These are phyloP conservation scores for Chamaecrista fasciculata DNA, from an alignment of 306 rosid genomes.

Conservation along the genomic window DNA sequence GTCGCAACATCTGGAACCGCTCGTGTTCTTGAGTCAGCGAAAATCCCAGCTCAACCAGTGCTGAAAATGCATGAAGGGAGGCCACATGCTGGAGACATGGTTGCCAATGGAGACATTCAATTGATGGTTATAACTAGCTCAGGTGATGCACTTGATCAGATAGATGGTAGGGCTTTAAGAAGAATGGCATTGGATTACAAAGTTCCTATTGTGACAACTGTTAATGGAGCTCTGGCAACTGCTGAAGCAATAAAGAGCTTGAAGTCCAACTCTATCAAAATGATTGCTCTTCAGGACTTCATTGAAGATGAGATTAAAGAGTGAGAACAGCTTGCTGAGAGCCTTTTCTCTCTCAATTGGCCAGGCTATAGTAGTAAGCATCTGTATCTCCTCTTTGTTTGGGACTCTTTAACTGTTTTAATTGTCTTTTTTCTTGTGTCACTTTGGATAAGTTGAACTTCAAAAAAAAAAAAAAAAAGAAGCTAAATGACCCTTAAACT, in stretches of 20 bases:
- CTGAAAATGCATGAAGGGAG: constrained; percentile 94
- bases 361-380: constrained; percentile 39
- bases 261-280: constrained; percentile 59
- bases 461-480: no score
- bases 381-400: constrained; percentile 25
- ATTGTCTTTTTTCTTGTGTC: background rate
- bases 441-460: background rate
- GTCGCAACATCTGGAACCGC: constrained; percentile 95
- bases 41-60: constrained; percentile 68
- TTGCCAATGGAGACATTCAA: constrained; percentile 91
- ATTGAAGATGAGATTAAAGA: constrained; percentile 34
- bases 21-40: constrained; percentile 54
- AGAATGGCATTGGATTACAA: constrained; percentile 88
- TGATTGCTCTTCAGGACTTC: constrained; percentile 97
- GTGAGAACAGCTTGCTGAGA: constrained; percentile 42
- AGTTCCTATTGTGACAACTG: constrained; percentile 88
- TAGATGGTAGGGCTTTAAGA: constrained; percentile 83
- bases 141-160: constrained; percentile 86
- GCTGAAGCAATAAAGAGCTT: constrained; percentile 89
- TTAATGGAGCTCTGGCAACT: constrained; percentile 92
- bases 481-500: no score
- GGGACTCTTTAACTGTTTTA: constrained; percentile 7
- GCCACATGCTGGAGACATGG: constrained; percentile 93
- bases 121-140: constrained; percentile 96
- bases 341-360: constrained; percentile 32